phyloP scores from a whole-genome alignment of 768 basidiomycete genomes.

The Termitomyces sp. region DNA sequence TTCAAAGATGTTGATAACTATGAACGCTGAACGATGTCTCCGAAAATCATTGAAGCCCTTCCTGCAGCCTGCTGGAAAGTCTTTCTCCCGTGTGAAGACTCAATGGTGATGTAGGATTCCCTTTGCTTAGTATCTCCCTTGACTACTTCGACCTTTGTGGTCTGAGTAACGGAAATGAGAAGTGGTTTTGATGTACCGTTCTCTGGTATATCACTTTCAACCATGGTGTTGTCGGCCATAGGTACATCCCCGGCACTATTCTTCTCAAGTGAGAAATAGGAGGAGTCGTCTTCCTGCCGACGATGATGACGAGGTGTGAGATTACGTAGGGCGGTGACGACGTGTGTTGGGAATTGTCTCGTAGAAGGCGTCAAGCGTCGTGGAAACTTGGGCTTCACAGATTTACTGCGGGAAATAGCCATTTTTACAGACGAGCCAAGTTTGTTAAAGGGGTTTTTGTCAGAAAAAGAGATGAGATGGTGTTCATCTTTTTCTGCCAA shows the following conservation, averaged over 20 bases:
- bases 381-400: neutral
- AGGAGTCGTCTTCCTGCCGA: neutral
- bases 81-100: neutral
- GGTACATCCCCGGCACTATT: neutral
- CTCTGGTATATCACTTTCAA: neutral
- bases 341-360: neutral
- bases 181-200: neutral
- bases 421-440: neutral
- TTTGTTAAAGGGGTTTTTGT: neutral
- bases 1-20: too few relatives aligned
- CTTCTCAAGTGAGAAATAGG: neutral
- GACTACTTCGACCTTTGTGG: neutral
- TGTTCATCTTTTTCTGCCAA: neutral
- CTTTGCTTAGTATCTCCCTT: neutral
- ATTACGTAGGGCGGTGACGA: neutral
- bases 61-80: neutral
- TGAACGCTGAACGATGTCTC: neutral
- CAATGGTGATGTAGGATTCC: neutral
- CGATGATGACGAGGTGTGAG: neutral
- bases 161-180: neutral
- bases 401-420: neutral
- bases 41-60: neutral
- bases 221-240: neutral
- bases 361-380: constrained; percentile 2
- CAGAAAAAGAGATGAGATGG: neutral